Conservation (phyloP, 1,139 yeast species). For the Pichia sp. region DNA sequence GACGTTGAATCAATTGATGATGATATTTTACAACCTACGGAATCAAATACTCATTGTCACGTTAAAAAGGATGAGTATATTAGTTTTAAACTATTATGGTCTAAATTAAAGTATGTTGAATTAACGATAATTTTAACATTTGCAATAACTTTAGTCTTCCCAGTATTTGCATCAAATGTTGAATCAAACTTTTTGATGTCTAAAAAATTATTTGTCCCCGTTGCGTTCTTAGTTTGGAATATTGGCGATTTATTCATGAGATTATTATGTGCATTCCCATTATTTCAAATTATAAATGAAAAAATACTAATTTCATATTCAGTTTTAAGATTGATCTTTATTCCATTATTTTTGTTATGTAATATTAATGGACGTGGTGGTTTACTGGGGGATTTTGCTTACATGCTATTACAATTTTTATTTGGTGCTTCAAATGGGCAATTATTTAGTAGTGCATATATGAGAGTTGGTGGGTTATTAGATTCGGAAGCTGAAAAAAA, state of each 20-base stretch:
- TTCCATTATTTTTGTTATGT: constrained; percentile 65
- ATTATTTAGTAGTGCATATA: constrained; percentile 70
- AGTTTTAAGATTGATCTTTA: constrained; percentile 44
- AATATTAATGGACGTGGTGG: constrained; percentile 43
- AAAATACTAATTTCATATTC: constrained; percentile 44
- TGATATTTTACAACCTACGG: not conserved
- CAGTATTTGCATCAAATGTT: constrained; percentile 78
- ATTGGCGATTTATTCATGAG: constrained; percentile 81
- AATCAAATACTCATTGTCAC: too few relatives aligned
- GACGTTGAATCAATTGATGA: too few relatives aligned
- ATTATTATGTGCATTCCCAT: constrained; percentile 49
- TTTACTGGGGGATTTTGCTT: constrained; percentile 57
- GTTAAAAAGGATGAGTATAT: constrained; percentile 3
- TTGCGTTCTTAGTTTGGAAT: constrained; percentile 81
- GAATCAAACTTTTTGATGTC: constrained; percentile 39
- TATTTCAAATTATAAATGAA: constrained; percentile 40
- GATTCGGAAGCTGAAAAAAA: constrained; percentile 62
- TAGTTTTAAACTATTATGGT: constrained; percentile 41
- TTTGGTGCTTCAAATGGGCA: constrained; percentile 91
- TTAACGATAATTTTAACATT: constrained; percentile 70
- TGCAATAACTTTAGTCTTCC: constrained; percentile 72
- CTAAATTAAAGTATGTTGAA: constrained; percentile 56
- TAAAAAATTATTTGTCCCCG: constrained; percentile 58
- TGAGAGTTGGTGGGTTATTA: constrained; percentile 62
- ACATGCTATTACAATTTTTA: constrained; percentile 58